A percentile compares a stretch with the other conserved stretches of the same genome.
Conservation (phyloP, 441 rosid species). For the Melastoma candidum region DNA sequence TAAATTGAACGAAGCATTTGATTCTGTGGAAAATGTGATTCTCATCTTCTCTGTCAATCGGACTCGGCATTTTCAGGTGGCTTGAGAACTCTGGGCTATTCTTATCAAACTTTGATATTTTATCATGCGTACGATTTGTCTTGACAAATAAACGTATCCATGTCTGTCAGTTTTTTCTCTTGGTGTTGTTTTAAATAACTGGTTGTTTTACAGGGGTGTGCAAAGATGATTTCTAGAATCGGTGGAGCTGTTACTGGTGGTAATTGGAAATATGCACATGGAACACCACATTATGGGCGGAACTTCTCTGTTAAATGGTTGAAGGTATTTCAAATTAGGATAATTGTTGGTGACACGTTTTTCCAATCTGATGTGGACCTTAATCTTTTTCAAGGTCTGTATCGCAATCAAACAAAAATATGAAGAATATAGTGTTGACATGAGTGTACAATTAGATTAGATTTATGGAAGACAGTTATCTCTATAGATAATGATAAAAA, state of each 20-base stretch:
- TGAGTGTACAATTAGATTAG: slow-evolving; percentile 3
- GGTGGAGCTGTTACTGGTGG: slow-evolving; percentile 91
- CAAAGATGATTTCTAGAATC: slow-evolving; percentile 94
- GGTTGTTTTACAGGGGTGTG: slow-evolving; percentile 67
- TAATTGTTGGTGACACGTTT: neutral
- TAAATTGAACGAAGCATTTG: slow-evolving; percentile 95
- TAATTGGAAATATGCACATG: slow-evolving; percentile 98
- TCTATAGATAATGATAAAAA: no score
- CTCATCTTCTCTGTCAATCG: slow-evolving; percentile 89
- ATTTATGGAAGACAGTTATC: neutral
- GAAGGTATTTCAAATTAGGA: slow-evolving; percentile 38
- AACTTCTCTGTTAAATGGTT: slow-evolving; percentile 98
- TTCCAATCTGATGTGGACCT: neutral
- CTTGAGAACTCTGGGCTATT: slow-evolving; percentile 12
- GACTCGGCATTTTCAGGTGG: slow-evolving; percentile 98
- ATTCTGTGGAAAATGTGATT: slow-evolving; percentile 83
- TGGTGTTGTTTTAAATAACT: neutral
- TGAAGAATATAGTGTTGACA: neutral
- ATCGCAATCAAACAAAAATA: neutral
- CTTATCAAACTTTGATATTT: slow-evolving; percentile 3
- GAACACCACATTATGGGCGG: slow-evolving; percentile 95
- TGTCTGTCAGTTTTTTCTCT: neutral
- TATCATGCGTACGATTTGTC: neutral
- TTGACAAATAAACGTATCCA: slow-evolving; percentile 5
- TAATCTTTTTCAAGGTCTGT: neutral